Percentiles rank a stretch among this genome's conserved stretches.
phyloP scores from a whole-genome alignment of 768 basidiomycete genomes.

The Tylopilus plumbeoviolaceoides region DNA sequence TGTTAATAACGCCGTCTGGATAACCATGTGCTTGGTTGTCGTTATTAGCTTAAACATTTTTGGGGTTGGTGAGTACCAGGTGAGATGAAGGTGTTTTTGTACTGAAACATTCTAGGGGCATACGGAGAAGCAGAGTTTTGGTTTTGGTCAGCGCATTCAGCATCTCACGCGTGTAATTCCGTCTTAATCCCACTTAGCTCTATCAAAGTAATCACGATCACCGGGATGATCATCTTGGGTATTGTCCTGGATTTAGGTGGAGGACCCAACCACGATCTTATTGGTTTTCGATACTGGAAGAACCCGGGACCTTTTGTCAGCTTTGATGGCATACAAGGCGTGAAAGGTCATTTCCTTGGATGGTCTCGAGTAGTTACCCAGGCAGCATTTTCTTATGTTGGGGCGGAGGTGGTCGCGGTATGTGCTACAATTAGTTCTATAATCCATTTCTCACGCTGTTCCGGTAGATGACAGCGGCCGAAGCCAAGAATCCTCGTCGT shows the following conservation, averaged over 20 bases:
- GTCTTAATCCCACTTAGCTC: constrained; percentile 28
- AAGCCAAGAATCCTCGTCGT: constrained; percentile 44
- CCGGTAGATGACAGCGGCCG: constrained; percentile 35
- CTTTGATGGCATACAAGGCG: constrained; percentile 32
- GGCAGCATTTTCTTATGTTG: constrained; percentile 55
- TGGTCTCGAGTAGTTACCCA: constrained; percentile 50
- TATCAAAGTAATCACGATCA: constrained; percentile 48
- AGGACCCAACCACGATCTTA: constrained; percentile 46
- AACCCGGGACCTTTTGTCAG: constrained; percentile 55
- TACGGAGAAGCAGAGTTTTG: constrained; percentile 46
- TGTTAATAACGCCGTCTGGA: constrained; percentile 45
- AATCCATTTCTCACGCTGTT: background rate
- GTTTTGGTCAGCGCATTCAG: constrained; percentile 29
- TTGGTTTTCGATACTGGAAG: constrained; percentile 43
- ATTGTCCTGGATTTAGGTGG: constrained; percentile 49
- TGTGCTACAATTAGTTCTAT: background rate
- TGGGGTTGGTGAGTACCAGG: constrained; percentile 27
- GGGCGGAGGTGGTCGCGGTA: constrained; percentile 45
- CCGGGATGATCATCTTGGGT: constrained; percentile 39
- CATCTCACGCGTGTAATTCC: too few relatives aligned
- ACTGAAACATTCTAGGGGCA: constrained; percentile 16
- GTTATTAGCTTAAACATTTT: constrained; percentile 8
- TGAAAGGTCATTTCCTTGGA: constrained; percentile 34
- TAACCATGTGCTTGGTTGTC: constrained; percentile 14
- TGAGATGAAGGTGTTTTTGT: background rate